These are phyloP conservation scores for Tremella fuciformis DNA, from an alignment of 768 basidiomycete species.

Conservation along the genomic window DNA sequence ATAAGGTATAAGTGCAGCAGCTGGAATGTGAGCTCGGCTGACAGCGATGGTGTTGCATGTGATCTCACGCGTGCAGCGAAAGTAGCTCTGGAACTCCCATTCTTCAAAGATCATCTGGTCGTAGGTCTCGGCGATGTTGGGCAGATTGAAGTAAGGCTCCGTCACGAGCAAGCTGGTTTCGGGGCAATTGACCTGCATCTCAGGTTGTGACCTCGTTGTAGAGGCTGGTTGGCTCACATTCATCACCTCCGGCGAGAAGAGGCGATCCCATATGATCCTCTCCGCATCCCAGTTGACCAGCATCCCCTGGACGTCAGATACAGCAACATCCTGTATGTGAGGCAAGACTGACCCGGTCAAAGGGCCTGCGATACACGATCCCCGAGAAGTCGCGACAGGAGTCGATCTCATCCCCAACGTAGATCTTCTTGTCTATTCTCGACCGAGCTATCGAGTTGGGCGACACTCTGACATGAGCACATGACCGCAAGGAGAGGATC, in stretches of 20 bases:
- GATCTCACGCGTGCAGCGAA: conserved; percentile 72
- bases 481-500: not conserved
- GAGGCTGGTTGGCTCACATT: conserved; percentile 55
- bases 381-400: conserved; percentile 75
- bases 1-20: conserved; percentile 73
- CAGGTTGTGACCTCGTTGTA: not conserved
- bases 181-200: conserved; percentile 65
- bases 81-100: conserved; percentile 83
- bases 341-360: conserved; percentile 75
- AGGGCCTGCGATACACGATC: conserved; percentile 75
- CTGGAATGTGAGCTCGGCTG: conserved; percentile 54
- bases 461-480: conserved; percentile 58
- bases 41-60: not conserved
- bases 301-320: conserved; percentile 63
- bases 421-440: conserved; percentile 75
- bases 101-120: conserved; percentile 97
- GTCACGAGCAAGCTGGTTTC: conserved; percentile 77
- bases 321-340: not conserved
- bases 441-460: conserved; percentile 81
- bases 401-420: conserved; percentile 79
- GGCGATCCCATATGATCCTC: conserved; percentile 87
- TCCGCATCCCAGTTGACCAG: conserved; percentile 93
- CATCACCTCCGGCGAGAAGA: conserved; percentile 71
- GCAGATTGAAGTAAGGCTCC: conserved; percentile 90
- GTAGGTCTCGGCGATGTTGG: conserved; percentile 85